Evolutionary conservation across 495 filamentous ascomycete species (phyloP), one percentile per base, ranked within the genome.

Genomic region (Clavariopsis aquatica): DNA sequence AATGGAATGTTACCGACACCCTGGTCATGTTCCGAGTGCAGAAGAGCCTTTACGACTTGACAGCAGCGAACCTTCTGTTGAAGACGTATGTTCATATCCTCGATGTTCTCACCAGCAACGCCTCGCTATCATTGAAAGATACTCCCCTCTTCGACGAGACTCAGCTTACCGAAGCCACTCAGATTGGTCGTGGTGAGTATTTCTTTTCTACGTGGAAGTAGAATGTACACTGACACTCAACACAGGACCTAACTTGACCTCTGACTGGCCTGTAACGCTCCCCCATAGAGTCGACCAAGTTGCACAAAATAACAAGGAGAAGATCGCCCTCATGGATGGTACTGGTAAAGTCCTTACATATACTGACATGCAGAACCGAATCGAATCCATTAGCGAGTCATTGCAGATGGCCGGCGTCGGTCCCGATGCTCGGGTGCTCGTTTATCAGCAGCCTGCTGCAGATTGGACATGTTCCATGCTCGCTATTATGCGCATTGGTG

Each of bases 391-490:
- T 19, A 29, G 24, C 29, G 58, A 38, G n/a, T 22, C 58, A 24
- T 28, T 61, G 26, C n/a, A 9, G 22, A 41, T 2, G 1, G 29
- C 20, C 20, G 58, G 58, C 6, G 58, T 26, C 9, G 49, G 7
- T 12, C 3, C 51, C 15, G 60, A 24, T 15, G 46, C 60, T 20
- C 34, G 9, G 31, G 29, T 64, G 66, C 69, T 23, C 23, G 73
- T 62, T 5, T 58, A 73, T 52, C 74, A 75, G 45, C 57, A 76
- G 15, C 65, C 84, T 0, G 26, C 68, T 1, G 10, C 72, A 0
- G 75, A 84, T 41, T 83, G 77, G 78, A 67, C 82, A 13, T 78
- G 69, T 20, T 84, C 83, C 0, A 59, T 86, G 26, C 76, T 87
- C 0, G 84, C 82, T 8, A 80, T 86, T 45, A 52, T 81, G 63